Conservation (phyloP, 2,329 filamentous ascomycete genomes). For the Fusarium floridanum region DNA sequence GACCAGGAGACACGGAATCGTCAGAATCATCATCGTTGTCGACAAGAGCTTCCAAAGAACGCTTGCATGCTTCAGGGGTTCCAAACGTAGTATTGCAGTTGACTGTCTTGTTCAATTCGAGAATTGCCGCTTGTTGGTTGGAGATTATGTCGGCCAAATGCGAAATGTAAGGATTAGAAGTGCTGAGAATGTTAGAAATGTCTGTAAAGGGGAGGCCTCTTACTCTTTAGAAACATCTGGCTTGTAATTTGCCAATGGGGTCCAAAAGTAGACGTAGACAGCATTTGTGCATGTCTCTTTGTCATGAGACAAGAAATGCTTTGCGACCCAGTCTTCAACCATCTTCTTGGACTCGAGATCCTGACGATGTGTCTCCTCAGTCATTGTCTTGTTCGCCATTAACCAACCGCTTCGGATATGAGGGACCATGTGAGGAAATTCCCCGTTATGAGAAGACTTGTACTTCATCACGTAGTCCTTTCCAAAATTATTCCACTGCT, state of each 20-base stretch:
- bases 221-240: slow-evolving; percentile 26
- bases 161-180: slow-evolving; percentile 2
- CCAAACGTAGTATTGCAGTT: slow-evolving; percentile 23
- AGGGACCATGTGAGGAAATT: slow-evolving; percentile 16
- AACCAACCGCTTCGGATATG: slow-evolving; percentile 8
- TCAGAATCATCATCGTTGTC: neutral
- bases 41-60: neutral
- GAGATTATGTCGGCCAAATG: neutral
- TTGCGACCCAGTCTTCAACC: neutral
- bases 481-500: slow-evolving; percentile 17
- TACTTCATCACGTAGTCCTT: slow-evolving; percentile 11
- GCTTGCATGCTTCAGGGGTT: slow-evolving; percentile 1
- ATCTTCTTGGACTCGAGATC: slow-evolving; percentile 8
- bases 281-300: slow-evolving; percentile 12
- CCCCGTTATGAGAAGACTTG: neutral
- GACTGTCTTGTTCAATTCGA: slow-evolving; percentile 1
- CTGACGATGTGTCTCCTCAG: neutral
- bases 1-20: neutral
- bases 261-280: slow-evolving; percentile 11
- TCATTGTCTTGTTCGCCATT: neutral
- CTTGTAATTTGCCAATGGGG: slow-evolving; percentile 11
- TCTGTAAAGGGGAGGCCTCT: neutral
- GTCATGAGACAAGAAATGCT: neutral
- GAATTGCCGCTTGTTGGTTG: neutral
- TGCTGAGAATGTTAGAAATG: slow-evolving; percentile 1